Evolutionary conservation across 768 basidiomycete species (phyloP).

Genomic region (Epithele typhae): DNA sequence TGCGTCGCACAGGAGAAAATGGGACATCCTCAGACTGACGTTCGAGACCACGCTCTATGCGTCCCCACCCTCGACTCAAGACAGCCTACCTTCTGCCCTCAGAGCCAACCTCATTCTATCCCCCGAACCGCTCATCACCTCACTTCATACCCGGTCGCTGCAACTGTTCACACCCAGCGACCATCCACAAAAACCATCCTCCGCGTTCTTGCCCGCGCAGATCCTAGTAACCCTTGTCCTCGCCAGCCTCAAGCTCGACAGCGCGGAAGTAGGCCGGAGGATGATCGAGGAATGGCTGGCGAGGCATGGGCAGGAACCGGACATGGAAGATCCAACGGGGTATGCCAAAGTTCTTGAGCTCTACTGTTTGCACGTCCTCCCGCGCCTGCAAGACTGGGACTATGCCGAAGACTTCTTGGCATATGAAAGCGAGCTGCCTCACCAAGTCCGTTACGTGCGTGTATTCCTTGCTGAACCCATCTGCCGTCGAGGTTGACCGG

Average conservation of each 20-base stretch:
- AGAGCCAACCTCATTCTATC: conserved; percentile 52
- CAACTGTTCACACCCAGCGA: conserved; percentile 58
- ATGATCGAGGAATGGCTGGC: conserved; percentile 82
- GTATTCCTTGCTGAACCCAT: too few species aligned
- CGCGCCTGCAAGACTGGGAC: conserved; percentile 73
- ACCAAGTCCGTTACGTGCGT: conserved; percentile 47
- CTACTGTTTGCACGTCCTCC: conserved; percentile 71
- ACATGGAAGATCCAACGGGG: conserved; percentile 28
- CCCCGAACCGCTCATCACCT: conserved; percentile 50
- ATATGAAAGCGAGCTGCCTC: conserved; percentile 63
- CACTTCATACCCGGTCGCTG: conserved; percentile 61
- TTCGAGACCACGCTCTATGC: conserved; percentile 72
- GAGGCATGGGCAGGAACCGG: conserved; percentile 39
- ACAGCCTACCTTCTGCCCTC: conserved; percentile 47
- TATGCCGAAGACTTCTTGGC: conserved; percentile 73
- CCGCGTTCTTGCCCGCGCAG: conserved; percentile 63
- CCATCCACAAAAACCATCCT: conserved; percentile 31
- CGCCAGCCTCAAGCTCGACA: conserved; percentile 63
- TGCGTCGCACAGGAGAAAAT: conserved; percentile 56
- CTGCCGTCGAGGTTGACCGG: too few species aligned
- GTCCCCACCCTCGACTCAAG: conserved; percentile 43
- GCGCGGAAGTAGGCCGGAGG: conserved; percentile 53
- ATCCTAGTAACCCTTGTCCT: conserved; percentile 68
- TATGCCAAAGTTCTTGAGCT: conserved; percentile 75
- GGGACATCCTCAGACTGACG: conserved; percentile 85